phyloP scores from a whole-genome alignment of 2,329 filamentous ascomycete genomes.

The Fusarium burgessii region DNA sequence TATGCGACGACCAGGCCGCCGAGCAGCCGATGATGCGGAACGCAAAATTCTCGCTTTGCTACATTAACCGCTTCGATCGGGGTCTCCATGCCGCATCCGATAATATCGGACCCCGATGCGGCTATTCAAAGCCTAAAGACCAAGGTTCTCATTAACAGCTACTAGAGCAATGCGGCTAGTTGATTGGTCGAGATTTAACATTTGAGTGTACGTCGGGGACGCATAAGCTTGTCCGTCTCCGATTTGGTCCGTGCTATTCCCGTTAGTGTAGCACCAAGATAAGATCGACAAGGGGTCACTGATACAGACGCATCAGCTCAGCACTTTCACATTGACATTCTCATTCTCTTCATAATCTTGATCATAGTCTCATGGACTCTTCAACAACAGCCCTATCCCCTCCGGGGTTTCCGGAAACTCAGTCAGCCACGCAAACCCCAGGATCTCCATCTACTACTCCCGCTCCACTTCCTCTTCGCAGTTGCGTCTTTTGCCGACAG shows the following conservation, averaged over 20 bases:
- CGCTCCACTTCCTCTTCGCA: background rate
- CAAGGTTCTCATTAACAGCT: too few species aligned
- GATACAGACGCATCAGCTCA: too few species aligned
- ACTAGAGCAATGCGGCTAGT: too few species aligned
- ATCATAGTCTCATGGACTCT: background rate
- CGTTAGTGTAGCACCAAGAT: background rate
- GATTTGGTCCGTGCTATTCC: background rate
- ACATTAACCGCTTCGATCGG: accelerated
- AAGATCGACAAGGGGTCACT: background rate
- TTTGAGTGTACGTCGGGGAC: background rate
- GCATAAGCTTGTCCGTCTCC: conserved; percentile 11
- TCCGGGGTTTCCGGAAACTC: accelerated
- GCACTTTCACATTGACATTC: too few species aligned
- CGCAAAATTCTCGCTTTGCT: too few species aligned
- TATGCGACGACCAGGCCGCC: background rate
- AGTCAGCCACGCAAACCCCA: background rate
- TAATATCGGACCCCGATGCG: background rate
- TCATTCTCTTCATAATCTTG: too few species aligned
- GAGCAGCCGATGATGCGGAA: too few species aligned
- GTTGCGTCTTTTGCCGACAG: background rate
- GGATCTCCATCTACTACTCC: background rate
- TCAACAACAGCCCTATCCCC: accelerated
- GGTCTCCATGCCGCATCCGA: background rate
- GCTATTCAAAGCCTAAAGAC: background rate
- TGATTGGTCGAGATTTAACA: background rate